Evolutionary conservation across 163 green algal species (phyloP), one percentile per base, ranked within the genome.

Genomic region (Chlamydomonas reinhardtii): DNA sequence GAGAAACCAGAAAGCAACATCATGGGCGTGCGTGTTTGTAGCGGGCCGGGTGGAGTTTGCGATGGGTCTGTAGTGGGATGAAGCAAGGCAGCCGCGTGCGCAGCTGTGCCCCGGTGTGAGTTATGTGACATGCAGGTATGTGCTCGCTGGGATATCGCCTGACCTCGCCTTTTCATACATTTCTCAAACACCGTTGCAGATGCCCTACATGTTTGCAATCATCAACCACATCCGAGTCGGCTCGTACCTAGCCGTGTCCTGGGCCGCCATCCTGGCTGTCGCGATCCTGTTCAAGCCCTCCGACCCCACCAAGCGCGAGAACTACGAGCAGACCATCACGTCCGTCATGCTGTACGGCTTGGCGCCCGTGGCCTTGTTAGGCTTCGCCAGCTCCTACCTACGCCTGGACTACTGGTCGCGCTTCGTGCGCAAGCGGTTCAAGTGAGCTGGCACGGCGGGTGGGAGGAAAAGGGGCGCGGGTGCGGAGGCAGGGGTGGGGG

Each of bases 211-310:
- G 81, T 87, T 74, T 34, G 59, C 35, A 34, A 27, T 87, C 29
- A 87, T 87, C 70, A 87, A 87, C 37, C 81, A 87, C 81, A 87
- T 87, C 56, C 81, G 81, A n/a, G 81, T 87, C 16, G 81, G 81
- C 35, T 87, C 81, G 31, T 87, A 87, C 59, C 71, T 79, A 19
- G 70, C 71, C 20, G 81, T 87, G 20, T 61, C 71, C 3, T 87
- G 71, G 70, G n/a, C 71, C 19, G 81, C 81, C 62, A 52, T 88
- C 24, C 39, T 88, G 61, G 82, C 82, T 1, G 62, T 88, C 0
- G 82, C 37, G 27, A 87, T 87, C 37, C 37, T 87, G 59, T 87
- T 87, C 29, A 87, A 87, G 71, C 81, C 81, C 27, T 32, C 48
- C 25, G 48, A 43, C 35, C 20, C 15, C 8, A 19, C 32, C 22